phyloP scores from a whole-genome alignment of 352 stramenopile species.

The Phytophthora tubulina region DNA sequence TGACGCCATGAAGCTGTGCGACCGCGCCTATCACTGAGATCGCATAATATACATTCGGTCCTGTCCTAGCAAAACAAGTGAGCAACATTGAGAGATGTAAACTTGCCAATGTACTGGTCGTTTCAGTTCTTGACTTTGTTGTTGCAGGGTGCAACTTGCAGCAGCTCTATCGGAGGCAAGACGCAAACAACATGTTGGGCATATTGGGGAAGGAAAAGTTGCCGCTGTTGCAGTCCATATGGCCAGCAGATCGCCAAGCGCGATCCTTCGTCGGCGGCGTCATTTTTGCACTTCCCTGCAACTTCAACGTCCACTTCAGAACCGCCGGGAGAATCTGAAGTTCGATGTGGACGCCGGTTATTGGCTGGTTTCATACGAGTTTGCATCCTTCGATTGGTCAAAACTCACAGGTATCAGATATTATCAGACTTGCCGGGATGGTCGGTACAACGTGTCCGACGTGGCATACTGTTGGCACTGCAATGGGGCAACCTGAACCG shows the following conservation, averaged over 20 bases:
- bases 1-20: no score
- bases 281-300: conserved; percentile 54
- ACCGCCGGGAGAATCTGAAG: conserved; percentile 35
- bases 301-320: conserved; percentile 61
- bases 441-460: not conserved
- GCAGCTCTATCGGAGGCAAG: no score
- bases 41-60: no score
- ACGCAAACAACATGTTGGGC: no score
- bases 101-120: no score
- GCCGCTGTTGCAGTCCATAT: not conserved
- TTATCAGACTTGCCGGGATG: not conserved
- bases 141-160: no score
- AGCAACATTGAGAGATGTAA: no score
- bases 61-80: no score
- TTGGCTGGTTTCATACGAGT: not conserved
- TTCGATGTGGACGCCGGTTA: not conserved
- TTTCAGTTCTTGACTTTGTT: no score
- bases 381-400: conserved; percentile 10
- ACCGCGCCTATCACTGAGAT: no score
- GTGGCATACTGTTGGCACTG: not conserved
- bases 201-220: not conserved
- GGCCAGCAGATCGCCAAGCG: conserved; percentile 3
- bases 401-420: conserved; percentile 12
- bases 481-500: not conserved
- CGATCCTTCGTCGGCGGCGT: conserved; percentile 61